Evolutionary conservation across 805 yeast species (phyloP).

Genomic region (Barnettozyma pratensis): DNA sequence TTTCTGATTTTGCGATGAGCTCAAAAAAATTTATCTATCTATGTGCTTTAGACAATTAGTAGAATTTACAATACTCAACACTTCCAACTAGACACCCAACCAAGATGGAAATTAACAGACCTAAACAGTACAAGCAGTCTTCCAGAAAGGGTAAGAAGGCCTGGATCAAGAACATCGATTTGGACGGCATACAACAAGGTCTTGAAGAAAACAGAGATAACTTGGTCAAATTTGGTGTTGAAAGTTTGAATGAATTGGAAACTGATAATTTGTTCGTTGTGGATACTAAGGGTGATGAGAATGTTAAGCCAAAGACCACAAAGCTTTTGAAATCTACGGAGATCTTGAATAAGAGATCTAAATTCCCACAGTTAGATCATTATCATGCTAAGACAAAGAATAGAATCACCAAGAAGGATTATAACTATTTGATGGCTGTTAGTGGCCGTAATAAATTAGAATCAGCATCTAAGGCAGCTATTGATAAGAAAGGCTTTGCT

Average conservation of each 20-base stretch:
- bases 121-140: constrained; percentile 58
- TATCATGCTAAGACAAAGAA: constrained; percentile 31
- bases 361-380: constrained; percentile 58
- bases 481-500: constrained; percentile 62
- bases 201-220: constrained; percentile 67
- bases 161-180: constrained; percentile 90
- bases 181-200: constrained; percentile 69
- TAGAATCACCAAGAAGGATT: constrained; percentile 56
- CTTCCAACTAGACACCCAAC: too few relatives aligned
- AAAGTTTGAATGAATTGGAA: constrained; percentile 32
- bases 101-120: constrained; percentile 39
- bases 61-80: neutral
- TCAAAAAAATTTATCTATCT: neutral
- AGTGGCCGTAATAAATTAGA: constrained; percentile 70
- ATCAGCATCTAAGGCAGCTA: constrained; percentile 42
- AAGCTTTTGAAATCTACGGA: constrained; percentile 35
- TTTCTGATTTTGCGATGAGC: constrained; percentile 3
- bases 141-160: constrained; percentile 91
- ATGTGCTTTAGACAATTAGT: neutral
- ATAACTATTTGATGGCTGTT: constrained; percentile 58
- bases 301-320: constrained; percentile 34
- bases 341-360: constrained; percentile 67
- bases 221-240: constrained; percentile 45
- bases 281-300: constrained; percentile 62
- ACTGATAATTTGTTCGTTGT: constrained; percentile 51